phyloP scores from a whole-genome alignment of 352 stramenopile genomes.

The Pythium dissimile region DNA sequence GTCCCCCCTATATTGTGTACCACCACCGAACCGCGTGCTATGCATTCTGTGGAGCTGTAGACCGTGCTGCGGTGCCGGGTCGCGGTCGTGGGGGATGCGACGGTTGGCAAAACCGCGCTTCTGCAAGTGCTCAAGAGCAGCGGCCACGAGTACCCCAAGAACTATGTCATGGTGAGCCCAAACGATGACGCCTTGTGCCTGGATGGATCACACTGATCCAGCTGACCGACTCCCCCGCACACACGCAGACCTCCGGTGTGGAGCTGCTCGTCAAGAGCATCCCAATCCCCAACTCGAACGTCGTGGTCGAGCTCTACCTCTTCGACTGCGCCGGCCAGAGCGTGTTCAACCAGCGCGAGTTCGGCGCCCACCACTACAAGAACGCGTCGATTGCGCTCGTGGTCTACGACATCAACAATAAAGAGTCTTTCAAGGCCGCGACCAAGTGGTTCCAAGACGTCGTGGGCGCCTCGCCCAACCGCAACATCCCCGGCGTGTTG shows the following conservation, averaged over 20 bases:
- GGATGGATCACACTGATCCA: background rate
- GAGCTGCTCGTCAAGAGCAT: conserved; percentile 91
- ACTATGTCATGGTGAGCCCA: conserved; percentile 92
- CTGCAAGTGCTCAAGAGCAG: conserved; percentile 90
- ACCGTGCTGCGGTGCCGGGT: conserved; percentile 90
- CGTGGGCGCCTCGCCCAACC: conserved; percentile 61
- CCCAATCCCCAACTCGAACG: conserved; percentile 85
- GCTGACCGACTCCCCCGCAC: background rate
- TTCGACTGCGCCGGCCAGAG: conserved; percentile 92
- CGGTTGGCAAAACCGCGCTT: conserved; percentile 88
- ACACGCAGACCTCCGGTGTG: conserved; percentile 76
- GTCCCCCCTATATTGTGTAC: background rate
- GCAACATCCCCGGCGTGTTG: conserved; percentile 72
- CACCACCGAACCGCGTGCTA: background rate
- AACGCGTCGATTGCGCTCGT: conserved; percentile 72
- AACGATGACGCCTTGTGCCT: too few relatives aligned
- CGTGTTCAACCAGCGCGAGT: conserved; percentile 94
- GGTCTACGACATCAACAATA: conserved; percentile 86
- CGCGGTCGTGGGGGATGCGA: conserved; percentile 88
- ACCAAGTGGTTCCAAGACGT: conserved; percentile 84
- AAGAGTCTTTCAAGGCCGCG: conserved; percentile 83
- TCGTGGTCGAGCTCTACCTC: conserved; percentile 91
- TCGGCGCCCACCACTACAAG: conserved; percentile 81
- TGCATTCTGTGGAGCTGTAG: conserved; percentile 19
- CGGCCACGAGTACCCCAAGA: conserved; percentile 92